Conservation (phyloP, 129 eudicot genomes). For the Tanacetum coccineum region DNA sequence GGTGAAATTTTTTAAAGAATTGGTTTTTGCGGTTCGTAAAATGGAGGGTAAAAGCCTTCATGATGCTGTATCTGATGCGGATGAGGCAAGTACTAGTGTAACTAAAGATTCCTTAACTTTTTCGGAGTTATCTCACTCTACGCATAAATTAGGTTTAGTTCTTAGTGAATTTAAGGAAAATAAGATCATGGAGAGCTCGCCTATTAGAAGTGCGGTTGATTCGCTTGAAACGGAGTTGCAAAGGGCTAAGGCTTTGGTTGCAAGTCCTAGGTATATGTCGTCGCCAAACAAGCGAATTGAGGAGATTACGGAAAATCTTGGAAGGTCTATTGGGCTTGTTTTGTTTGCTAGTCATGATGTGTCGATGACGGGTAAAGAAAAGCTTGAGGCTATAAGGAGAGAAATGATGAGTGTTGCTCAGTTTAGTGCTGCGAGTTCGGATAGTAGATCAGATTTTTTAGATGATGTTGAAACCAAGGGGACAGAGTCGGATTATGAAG, state of each 20-base stretch:
- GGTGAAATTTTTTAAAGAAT: not conserved
- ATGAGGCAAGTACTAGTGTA: slow-evolving; percentile 39
- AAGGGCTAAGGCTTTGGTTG: slow-evolving; percentile 52
- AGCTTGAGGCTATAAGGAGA: slow-evolving; percentile 62
- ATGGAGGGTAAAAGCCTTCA: slow-evolving; percentile 30
- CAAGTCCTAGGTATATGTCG: slow-evolving; percentile 29
- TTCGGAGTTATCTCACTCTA: slow-evolving; percentile 44
- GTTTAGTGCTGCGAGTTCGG: slow-evolving; percentile 53
- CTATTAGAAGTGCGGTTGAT: slow-evolving; percentile 58
- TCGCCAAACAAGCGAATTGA: slow-evolving; percentile 53
- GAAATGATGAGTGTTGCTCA: slow-evolving; percentile 71
- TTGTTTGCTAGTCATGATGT: slow-evolving; percentile 75
- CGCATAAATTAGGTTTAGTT: slow-evolving; percentile 52
- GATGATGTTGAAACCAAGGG: slow-evolving; percentile 35
- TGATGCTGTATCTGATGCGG: slow-evolving; percentile 32
- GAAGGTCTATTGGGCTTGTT: slow-evolving; percentile 81
- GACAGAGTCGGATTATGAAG: slow-evolving; percentile 26
- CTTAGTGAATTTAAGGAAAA: slow-evolving; percentile 49
- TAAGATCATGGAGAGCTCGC: slow-evolving; percentile 46
- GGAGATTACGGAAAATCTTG: slow-evolving; percentile 59
- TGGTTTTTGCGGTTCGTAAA: slow-evolving; percentile 2
- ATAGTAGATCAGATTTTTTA: slow-evolving; percentile 46
- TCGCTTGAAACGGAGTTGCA: slow-evolving; percentile 58
- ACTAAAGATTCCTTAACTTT: slow-evolving; percentile 34
- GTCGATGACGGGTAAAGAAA: slow-evolving; percentile 49